phyloP scores from a whole-genome alignment of 371 early-diverging fungal species.

The Mortierella sp. region DNA sequence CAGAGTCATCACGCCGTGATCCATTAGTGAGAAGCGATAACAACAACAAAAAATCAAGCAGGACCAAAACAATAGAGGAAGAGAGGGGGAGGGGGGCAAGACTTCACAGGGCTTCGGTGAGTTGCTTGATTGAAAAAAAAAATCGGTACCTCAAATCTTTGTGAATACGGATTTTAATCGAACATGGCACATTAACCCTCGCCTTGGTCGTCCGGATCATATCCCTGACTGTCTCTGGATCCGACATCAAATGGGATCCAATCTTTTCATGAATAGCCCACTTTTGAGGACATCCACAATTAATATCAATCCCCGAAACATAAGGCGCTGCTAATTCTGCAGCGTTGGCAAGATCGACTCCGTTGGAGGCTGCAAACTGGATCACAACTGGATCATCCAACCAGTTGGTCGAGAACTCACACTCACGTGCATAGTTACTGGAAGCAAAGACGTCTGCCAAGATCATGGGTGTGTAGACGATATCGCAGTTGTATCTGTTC shows the following conservation, averaged over 20 bases:
- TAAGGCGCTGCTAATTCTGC: conserved; percentile 85
- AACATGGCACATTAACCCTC: conserved; percentile 73
- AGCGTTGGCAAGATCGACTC: conserved; percentile 85
- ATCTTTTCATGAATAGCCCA: conserved; percentile 88
- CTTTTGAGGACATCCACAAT: conserved; percentile 91
- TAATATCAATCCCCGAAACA: conserved; percentile 84
- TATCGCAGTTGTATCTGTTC: conserved; percentile 84
- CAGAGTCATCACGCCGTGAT: not conserved
- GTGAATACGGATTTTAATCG: conserved; percentile 86
- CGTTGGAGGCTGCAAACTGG: conserved; percentile 92
- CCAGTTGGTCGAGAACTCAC: conserved; percentile 84
- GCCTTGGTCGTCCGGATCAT: conserved; percentile 82
- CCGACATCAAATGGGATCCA: conserved; percentile 80
- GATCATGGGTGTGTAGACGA: conserved; percentile 99
- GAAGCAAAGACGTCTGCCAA: conserved; percentile 92
- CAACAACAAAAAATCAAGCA: not conserved
- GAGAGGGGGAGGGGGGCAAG: not conserved
- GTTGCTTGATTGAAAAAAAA: too few species aligned
- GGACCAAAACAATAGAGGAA: not conserved
- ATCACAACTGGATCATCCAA: conserved; percentile 88
- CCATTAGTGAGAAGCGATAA: not conserved
- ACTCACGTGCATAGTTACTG: conserved; percentile 81
- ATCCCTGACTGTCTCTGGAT: conserved; percentile 83
- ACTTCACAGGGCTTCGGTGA: too few species aligned
- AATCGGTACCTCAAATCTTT: conserved; percentile 65